phyloP scores from a whole-genome alignment of 2,329 filamentous ascomycete species.

The Curvularia spicifera region DNA sequence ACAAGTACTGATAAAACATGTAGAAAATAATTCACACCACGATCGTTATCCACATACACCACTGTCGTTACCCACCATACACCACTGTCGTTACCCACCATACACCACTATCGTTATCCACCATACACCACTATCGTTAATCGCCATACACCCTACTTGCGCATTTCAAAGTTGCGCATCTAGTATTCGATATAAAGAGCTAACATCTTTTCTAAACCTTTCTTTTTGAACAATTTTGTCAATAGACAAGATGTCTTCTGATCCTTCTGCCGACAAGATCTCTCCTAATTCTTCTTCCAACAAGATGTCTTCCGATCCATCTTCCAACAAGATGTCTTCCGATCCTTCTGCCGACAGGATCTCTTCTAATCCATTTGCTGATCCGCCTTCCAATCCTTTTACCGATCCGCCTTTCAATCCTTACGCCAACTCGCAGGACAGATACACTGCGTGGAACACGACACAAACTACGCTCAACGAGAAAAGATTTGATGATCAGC shows the following conservation, averaged over 20 bases:
- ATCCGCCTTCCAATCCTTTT: neutral
- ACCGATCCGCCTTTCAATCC: neutral
- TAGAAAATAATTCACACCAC: neutral
- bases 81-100: too few species aligned
- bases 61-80: neutral
- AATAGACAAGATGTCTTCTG: constrained; percentile 1
- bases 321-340: neutral
- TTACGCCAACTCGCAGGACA: constrained; percentile 1
- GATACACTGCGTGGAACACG: constrained; percentile 1
- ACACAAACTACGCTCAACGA: constrained; percentile 4
- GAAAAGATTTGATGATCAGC: constrained; percentile 1
- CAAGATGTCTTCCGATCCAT: neutral
- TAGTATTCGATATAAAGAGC: neutral
- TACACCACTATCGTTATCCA: too few species aligned
- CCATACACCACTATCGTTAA: neutral
- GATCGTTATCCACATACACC: neutral
- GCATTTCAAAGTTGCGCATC: neutral
- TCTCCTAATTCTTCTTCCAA: neutral
- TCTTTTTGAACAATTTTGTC: neutral
- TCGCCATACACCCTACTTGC: neutral
- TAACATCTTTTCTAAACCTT: neutral
- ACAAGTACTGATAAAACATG: neutral
- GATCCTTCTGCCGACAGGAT: neutral
- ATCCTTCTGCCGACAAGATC: neutral
- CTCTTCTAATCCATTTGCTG: neutral